These are phyloP conservation scores for Cryphonectria carpinicola DNA, from an alignment of 2,329 filamentous ascomycete genomes.

Conservation along the genomic window DNA sequence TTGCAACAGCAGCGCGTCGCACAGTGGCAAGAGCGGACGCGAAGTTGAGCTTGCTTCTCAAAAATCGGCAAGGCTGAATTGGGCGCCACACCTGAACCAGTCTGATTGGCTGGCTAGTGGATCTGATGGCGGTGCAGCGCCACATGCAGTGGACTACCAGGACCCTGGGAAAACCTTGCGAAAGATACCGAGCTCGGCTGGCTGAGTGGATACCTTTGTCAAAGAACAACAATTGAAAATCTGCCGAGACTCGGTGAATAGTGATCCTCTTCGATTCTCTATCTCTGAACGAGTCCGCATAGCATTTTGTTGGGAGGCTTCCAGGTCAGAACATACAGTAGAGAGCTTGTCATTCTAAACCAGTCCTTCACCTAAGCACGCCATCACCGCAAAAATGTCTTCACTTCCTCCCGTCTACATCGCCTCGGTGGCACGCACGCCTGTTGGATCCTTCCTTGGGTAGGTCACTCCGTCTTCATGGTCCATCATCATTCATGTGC, in stretches of 20 bases:
- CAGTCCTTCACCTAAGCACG: slow-evolving; percentile 19
- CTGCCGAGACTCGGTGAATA: slow-evolving; percentile 6
- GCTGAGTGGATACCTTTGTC: slow-evolving; percentile 10
- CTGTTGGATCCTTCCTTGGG: slow-evolving; percentile 93
- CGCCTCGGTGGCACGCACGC: slow-evolving; percentile 87
- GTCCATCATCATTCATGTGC: slow-evolving; percentile 9
- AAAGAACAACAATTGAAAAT: slow-evolving; percentile 15
- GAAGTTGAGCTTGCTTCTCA: slow-evolving; percentile 21
- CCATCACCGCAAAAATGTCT: slow-evolving; percentile 62
- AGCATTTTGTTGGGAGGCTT: not conserved
- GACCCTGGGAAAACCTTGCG: slow-evolving; percentile 11
- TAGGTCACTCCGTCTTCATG: slow-evolving; percentile 47
- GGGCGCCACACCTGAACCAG: slow-evolving; percentile 11
- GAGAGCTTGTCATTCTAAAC: slow-evolving; percentile 13
- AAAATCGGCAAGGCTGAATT: slow-evolving; percentile 30
- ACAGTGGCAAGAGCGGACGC: not conserved
- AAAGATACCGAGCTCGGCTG: slow-evolving; percentile 25
- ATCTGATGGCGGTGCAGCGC: slow-evolving; percentile 8
- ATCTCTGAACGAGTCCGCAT: not conserved
- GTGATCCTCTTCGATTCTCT: not conserved
- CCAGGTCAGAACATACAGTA: not conserved
- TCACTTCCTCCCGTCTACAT: slow-evolving; percentile 91
- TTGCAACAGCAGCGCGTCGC: not conserved
- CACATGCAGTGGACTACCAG: slow-evolving; percentile 10
- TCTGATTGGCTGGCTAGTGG: slow-evolving; percentile 21